Conservation (phyloP, 73 alveolate species). For the Paramecium sonneborni region DNA sequence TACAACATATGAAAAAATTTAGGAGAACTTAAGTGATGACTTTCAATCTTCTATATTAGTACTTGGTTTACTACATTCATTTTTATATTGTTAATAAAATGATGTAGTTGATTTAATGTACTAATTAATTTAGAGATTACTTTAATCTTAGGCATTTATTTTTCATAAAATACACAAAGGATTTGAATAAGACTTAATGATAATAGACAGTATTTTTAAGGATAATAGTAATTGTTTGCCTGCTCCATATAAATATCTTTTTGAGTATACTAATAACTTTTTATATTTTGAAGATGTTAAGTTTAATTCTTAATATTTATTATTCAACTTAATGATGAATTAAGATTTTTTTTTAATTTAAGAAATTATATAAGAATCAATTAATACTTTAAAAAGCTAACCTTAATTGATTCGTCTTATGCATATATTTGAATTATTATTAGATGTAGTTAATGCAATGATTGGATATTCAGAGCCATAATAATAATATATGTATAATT, state of each 20-base stretch:
- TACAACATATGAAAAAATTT: background rate
- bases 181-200: background rate
- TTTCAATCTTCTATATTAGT: background rate
- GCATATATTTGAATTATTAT: background rate
- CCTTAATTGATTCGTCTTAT: background rate
- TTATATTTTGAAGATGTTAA: background rate
- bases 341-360: background rate
- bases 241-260: background rate
- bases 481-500: background rate
- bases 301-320: background rate
- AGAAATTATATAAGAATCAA: background rate
- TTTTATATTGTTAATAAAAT: background rate
- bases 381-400: background rate
- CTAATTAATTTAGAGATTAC: background rate
- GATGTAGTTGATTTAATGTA: background rate
- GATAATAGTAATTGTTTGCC: background rate
- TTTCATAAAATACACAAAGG: background rate
- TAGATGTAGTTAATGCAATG: background rate
- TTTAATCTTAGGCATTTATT: background rate
- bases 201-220: background rate
- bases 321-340: background rate
- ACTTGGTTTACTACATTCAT: background rate
- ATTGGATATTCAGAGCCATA: background rate
- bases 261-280: background rate
- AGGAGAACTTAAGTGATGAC: background rate